Conservation (phyloP, 371 early-diverging fungal species). For the Nosema muscidifuracis region DNA sequence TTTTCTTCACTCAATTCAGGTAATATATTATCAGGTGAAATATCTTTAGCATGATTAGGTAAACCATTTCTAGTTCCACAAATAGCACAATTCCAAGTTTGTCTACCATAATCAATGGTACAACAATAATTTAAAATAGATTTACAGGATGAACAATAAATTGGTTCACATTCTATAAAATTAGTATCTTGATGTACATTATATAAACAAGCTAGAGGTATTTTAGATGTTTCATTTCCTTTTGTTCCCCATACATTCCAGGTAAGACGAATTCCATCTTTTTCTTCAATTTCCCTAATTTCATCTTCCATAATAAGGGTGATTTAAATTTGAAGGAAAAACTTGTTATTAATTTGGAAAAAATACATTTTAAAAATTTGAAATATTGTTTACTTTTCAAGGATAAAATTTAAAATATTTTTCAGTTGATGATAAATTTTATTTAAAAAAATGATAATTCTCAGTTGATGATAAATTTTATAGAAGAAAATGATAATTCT, state of each 20-base stretch:
- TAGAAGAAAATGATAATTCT: too few species aligned
- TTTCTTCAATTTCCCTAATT: constrained; percentile 62
- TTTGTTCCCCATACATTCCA: constrained; percentile 97
- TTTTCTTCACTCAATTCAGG: constrained; percentile 82
- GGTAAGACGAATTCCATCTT: constrained; percentile 70
- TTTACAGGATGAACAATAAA: constrained; percentile 85
- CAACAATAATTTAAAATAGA: constrained; percentile 94
- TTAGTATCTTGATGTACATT: constrained; percentile 78
- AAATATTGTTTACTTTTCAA: too few species aligned
- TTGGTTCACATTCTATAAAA: constrained; percentile 84
- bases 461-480: too few species aligned
- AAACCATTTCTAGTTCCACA: constrained; percentile 89
- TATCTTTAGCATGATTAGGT: constrained; percentile 94
- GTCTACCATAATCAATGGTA: constrained; percentile 81
- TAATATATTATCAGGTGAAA: constrained; percentile 81
- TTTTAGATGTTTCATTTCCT: constrained; percentile 79
- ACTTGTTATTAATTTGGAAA: too few species aligned
- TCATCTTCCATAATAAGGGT: constrained; percentile 58
- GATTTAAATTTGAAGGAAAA: constrained; percentile 1
- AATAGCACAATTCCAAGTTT: constrained; percentile 96
- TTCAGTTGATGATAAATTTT: too few species aligned
- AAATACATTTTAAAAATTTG: too few species aligned
- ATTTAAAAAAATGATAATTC: too few species aligned
- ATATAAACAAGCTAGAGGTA: constrained; percentile 88
- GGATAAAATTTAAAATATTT: too few species aligned